Conservation (phyloP, 768 basidiomycete species). For the Xerocomellus dryophilus region DNA sequence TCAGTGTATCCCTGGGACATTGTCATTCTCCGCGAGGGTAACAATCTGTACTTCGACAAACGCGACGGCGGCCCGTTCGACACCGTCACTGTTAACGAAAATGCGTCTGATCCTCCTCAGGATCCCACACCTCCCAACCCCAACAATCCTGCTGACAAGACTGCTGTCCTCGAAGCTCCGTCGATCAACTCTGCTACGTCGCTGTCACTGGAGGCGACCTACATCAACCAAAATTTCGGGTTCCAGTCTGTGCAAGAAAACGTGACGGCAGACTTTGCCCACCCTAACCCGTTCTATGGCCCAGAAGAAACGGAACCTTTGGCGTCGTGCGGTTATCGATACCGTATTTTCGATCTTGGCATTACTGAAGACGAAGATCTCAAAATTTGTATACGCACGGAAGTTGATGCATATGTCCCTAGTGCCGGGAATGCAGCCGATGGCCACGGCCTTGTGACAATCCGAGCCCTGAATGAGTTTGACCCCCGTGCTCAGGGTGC, state of each 20-base stretch:
- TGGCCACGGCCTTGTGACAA: slow-evolving; percentile 79
- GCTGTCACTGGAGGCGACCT: slow-evolving; percentile 94
- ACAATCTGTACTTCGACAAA: slow-evolving; percentile 95
- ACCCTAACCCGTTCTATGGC: slow-evolving; percentile 94
- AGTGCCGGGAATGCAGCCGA: slow-evolving; percentile 59
- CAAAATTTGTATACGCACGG: slow-evolving; percentile 89
- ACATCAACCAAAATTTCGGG: slow-evolving; percentile 97
- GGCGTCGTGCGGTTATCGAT: slow-evolving; percentile 94
- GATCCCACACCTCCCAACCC: slow-evolving; percentile 77
- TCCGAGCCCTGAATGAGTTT: slow-evolving; percentile 96
- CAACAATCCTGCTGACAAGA: slow-evolving; percentile 71
- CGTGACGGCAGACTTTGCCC: slow-evolving; percentile 66
- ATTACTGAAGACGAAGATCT: slow-evolving; percentile 89
- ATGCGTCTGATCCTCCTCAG: slow-evolving; percentile 90
- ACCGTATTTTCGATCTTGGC: slow-evolving; percentile 91
- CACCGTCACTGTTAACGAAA: slow-evolving; percentile 97
- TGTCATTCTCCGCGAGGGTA: slow-evolving; percentile 88
- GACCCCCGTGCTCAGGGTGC: slow-evolving; percentile 86
- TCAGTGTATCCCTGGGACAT: slow-evolving; percentile 99
- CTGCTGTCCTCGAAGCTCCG: slow-evolving; percentile 60
- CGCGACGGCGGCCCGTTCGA: slow-evolving; percentile 97
- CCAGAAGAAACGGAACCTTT: slow-evolving; percentile 93
- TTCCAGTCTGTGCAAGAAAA: slow-evolving; percentile 90
- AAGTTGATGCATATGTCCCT: slow-evolving; percentile 86
- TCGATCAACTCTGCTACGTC: slow-evolving; percentile 93